A percentile compares a stretch with the other conserved stretches of the same genome.
Evolutionary conservation across 139 green algal species (phyloP).

Genomic region (Chlorella sp.): DNA sequence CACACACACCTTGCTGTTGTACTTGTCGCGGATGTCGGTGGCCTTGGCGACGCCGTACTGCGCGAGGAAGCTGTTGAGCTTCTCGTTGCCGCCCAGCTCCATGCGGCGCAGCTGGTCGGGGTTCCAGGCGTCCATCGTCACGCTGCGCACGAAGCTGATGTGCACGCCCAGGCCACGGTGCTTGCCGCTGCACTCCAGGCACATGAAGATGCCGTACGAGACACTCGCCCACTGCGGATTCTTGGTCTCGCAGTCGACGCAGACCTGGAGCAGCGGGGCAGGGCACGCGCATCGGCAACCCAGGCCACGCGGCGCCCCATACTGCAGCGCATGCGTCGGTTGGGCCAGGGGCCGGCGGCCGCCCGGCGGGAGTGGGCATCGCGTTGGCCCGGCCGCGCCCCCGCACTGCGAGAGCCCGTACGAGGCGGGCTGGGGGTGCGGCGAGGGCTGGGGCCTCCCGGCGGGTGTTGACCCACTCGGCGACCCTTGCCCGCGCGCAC

Average conservation of each 20-base stretch:
- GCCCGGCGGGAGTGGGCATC: too few species aligned
- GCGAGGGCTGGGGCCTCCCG: too few species aligned
- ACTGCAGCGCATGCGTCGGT: too few species aligned
- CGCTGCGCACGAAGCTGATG: slow-evolving; percentile 96
- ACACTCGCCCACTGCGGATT: slow-evolving; percentile 97
- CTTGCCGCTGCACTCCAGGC: slow-evolving; percentile 94
- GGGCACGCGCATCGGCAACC: too few species aligned
- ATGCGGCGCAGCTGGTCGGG: slow-evolving; percentile 93
- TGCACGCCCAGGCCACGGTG: slow-evolving; percentile 97
- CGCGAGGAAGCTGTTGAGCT: slow-evolving; percentile 87
- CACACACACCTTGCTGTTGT: slow-evolving; percentile 87
- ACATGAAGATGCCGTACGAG: slow-evolving; percentile 98
- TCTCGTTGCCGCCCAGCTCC: slow-evolving; percentile 89
- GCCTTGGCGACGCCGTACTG: slow-evolving; percentile 92
- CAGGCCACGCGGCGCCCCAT: too few species aligned
- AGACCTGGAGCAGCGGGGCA: slow-evolving; percentile 86
- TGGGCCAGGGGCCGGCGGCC: too few species aligned
- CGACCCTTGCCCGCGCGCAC: slow-evolving; percentile 40
- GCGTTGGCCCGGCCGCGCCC: too few species aligned
- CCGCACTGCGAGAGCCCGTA: too few species aligned
- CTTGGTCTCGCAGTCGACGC: slow-evolving; percentile 92
- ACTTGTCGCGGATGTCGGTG: slow-evolving; percentile 92
- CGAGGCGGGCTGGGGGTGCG: too few species aligned
- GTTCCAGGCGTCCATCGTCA: slow-evolving; percentile 98
- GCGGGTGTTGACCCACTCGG: too few species aligned